Percentiles rank a stretch among this genome's conserved stretches.
phyloP scores from a whole-genome alignment of 2,329 filamentous ascomycete genomes.

The Cordyceps tenuipes region DNA sequence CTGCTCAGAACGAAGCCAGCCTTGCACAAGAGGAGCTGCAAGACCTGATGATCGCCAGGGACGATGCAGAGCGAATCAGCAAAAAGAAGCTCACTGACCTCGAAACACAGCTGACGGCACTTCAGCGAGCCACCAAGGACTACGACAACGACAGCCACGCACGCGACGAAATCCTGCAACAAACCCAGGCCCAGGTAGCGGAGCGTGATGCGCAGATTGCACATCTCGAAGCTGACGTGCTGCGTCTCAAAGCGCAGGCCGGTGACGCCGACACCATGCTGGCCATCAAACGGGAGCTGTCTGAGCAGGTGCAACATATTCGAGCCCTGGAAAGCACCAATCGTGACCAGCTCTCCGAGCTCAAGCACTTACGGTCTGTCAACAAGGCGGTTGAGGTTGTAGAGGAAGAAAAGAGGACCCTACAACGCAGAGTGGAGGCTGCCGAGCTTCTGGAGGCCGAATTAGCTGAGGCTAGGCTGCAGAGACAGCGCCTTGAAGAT shows the following conservation, averaged over 20 bases:
- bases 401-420: slow-evolving; percentile 83
- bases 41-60: slow-evolving; percentile 54
- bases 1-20: slow-evolving; percentile 64
- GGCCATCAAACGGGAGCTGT: slow-evolving; percentile 79
- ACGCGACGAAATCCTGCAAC: slow-evolving; percentile 48
- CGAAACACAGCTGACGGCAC: slow-evolving; percentile 40
- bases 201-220: slow-evolving; percentile 65
- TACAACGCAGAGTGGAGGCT: slow-evolving; percentile 69
- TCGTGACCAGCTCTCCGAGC: slow-evolving; percentile 67
- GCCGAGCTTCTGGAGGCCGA: slow-evolving; percentile 69
- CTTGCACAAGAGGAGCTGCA: slow-evolving; percentile 73
- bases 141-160: slow-evolving; percentile 49
- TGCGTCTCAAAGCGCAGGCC: slow-evolving; percentile 76
- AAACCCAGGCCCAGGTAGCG: slow-evolving; percentile 56
- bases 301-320: slow-evolving; percentile 88
- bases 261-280: slow-evolving; percentile 79
- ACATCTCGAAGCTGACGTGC: slow-evolving; percentile 70
- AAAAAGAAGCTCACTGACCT: slow-evolving; percentile 49
- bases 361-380: slow-evolving; percentile 71
- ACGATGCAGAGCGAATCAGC: slow-evolving; percentile 58
- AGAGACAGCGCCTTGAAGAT: slow-evolving; percentile 80
- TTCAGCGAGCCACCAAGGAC: slow-evolving; percentile 45
- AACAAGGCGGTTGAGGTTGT: slow-evolving; percentile 88
- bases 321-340: slow-evolving; percentile 73
- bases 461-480: slow-evolving; percentile 69